Evolutionary conservation across 2,329 filamentous ascomycete species (phyloP), one percentile per base, ranked within the genome.

Genomic region (Tricladium varicosporioides): DNA sequence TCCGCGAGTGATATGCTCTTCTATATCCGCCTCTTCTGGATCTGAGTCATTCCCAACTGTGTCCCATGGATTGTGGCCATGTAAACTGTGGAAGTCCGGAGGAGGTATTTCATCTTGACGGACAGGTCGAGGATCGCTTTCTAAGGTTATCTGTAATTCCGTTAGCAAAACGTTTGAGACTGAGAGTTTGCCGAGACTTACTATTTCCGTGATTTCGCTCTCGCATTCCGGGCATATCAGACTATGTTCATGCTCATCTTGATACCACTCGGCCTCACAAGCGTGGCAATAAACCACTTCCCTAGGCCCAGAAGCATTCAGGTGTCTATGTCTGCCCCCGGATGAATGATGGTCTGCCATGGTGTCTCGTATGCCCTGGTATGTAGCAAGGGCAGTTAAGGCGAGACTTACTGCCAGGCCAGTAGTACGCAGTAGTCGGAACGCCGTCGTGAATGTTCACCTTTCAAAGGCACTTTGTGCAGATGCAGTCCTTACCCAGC

Each of bases 221-320:
- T 80, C 71, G 70, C 94, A 99, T n/a, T 76, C 73, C 14, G 92
- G 91, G 70, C 94, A 99, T 14, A 75, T 76, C 60, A 96, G 74
- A 22, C 81, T 86, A 63, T 81, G 78, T 61, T 88, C 81, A 58
- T 90, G 78, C 61, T 88, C 81, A 58, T 90, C 83, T 58, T 84
- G 79, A 68, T 88, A 90, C 91, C 92, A 97, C 71, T 96, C 88
- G 61, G 88, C 76, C 52, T 81, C 72, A 75, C 94, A 97, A 59
- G 80, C 76, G 73, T 97, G 91, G 73, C 94, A 99, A 72, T 82
- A 95, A 54, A 97, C 87, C 62, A 93, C 83, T 69, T 96, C 89
- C 61, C 84, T 79, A 60, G 74, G 75, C 5, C 71, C 67, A 18
- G 72, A 74, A 61, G 78, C 78, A 69, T 82, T 79, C 56, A 85